Evolutionary conservation across 768 basidiomycete genomes (phyloP).

Genomic region (Paxillus involutus): DNA sequence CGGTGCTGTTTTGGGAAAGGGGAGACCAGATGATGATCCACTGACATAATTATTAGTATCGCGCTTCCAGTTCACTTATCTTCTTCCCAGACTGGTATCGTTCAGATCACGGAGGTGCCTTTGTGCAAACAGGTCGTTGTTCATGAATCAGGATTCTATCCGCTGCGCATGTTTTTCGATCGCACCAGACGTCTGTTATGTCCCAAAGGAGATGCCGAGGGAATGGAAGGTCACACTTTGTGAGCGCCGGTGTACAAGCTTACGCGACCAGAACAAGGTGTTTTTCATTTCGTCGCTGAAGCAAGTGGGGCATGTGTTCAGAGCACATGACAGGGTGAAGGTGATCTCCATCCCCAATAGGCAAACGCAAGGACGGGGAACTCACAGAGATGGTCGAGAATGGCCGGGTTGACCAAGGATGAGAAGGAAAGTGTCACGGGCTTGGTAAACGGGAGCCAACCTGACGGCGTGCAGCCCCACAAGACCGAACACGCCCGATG

Average conservation of each 20-base stretch:
- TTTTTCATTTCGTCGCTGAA: constrained; percentile 19
- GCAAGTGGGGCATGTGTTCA: constrained; percentile 17
- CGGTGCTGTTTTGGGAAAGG: constrained; percentile 1
- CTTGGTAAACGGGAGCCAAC: too few species aligned
- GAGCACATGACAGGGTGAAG: constrained; percentile 14
- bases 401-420: constrained; percentile 6
- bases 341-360: constrained; percentile 10
- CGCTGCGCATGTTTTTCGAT: constrained; percentile 15
- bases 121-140: constrained; percentile 9
- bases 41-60: constrained; percentile 8
- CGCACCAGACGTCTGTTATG: constrained; percentile 20
- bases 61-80: constrained; percentile 11
- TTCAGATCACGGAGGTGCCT: constrained; percentile 9
- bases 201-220: constrained; percentile 15
- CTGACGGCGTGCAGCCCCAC: too few species aligned
- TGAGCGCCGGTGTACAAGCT: constrained; percentile 8
- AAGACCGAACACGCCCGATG: neutral
- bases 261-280: constrained; percentile 24
- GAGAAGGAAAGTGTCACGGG: neutral
- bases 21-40: neutral
- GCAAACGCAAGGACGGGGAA: constrained; percentile 22
- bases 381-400: constrained; percentile 1
- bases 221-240: constrained; percentile 23
- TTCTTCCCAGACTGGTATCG: constrained; percentile 9
- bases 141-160: constrained; percentile 12